These are phyloP conservation scores for Eucalyptus tenuipes DNA, from an alignment of 345 rosid genomes.

Conservation along the genomic window DNA sequence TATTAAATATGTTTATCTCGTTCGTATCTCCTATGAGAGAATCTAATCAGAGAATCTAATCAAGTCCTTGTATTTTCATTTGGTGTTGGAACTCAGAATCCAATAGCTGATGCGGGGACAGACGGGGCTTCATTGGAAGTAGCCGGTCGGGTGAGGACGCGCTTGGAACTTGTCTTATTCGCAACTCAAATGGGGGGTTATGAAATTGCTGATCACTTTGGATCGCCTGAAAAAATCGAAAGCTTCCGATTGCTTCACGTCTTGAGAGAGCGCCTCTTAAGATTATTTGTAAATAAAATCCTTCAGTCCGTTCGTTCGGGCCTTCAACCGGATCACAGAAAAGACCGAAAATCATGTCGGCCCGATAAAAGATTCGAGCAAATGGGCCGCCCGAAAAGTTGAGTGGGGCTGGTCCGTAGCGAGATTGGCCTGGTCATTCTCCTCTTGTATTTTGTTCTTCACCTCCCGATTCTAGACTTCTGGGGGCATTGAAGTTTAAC, in stretches of 20 bases:
- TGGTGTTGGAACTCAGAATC: neutral
- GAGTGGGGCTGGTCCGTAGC: neutral
- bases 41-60: neutral
- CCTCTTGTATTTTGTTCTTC: neutral
- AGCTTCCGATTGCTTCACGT: neutral
- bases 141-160: neutral
- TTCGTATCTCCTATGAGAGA: neutral
- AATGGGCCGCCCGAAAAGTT: neutral
- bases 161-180: neutral
- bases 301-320: neutral
- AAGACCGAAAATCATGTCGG: neutral
- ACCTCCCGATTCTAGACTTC: neutral
- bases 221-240: neutral
- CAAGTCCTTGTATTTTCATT: neutral
- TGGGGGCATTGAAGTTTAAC: neutral
- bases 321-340: neutral
- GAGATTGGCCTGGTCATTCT: neutral
- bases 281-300: neutral
- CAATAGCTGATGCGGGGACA: neutral
- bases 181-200: neutral
- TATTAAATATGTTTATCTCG: neutral
- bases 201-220: neutral
- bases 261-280: neutral
- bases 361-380: neutral
- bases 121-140: neutral